Conservation (phyloP, 2,329 filamentous ascomycete species). For the Dactylonectria estremocensis region DNA sequence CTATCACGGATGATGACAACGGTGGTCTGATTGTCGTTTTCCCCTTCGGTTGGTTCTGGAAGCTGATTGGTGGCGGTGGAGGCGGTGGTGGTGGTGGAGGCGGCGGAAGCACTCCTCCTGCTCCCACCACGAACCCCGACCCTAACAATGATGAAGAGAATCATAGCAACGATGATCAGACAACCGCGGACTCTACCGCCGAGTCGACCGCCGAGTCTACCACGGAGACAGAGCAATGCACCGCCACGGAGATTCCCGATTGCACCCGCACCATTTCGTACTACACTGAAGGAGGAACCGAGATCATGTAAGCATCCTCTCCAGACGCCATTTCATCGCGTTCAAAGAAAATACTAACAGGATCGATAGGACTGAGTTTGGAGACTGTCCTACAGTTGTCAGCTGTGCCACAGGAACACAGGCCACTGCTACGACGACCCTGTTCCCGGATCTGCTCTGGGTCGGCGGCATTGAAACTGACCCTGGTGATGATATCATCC, state of each 20-base stretch:
- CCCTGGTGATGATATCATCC: background rate
- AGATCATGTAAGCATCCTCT: slow-evolving; percentile 1
- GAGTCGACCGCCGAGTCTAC: background rate
- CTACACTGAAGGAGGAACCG: background rate
- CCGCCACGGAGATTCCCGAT: background rate
- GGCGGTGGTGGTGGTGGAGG: slow-evolving; percentile 2
- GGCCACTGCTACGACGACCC: slow-evolving; percentile 15
- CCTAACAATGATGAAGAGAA: background rate
- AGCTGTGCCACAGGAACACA: slow-evolving; percentile 9
- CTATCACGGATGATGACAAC: background rate
- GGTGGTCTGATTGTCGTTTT: slow-evolving; percentile 2
- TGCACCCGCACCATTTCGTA: slow-evolving; percentile 5
- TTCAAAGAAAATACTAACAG: background rate
- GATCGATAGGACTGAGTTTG: background rate
- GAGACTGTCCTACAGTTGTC: slow-evolving; percentile 4
- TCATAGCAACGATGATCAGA: background rate
- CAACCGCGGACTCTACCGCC: slow-evolving; percentile 5
- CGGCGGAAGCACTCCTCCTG: background rate
- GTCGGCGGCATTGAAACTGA: background rate
- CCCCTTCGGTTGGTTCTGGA: slow-evolving; percentile 22
- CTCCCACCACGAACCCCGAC: background rate
- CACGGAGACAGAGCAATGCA: slow-evolving; percentile 1
- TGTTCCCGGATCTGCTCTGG: background rate
- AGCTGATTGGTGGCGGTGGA: background rate
- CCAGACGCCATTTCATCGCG: background rate